These are phyloP conservation scores for Ceratocystis ficicola DNA, from an alignment of 2,329 filamentous ascomycete genomes.

Conservation along the genomic window DNA sequence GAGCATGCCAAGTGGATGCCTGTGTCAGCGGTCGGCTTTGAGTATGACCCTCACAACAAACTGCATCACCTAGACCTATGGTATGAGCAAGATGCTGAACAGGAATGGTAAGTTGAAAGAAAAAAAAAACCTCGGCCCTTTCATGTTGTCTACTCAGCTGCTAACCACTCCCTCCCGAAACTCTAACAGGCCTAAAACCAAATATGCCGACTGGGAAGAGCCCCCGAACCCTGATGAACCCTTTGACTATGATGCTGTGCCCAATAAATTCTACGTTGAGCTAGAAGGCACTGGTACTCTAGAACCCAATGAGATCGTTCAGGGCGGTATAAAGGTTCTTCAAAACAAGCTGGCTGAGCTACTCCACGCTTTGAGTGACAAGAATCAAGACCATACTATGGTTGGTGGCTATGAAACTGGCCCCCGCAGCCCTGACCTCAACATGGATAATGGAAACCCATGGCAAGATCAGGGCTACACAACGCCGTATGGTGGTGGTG, in stretches of 20 bases:
- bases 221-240: constrained; percentile 67
- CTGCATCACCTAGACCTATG: constrained; percentile 83
- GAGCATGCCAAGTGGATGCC: constrained; percentile 98
- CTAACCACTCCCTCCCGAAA: constrained; percentile 27
- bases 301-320: constrained; percentile 78
- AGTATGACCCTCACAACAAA: constrained; percentile 97
- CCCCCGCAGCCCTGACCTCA: constrained; percentile 53
- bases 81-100: constrained; percentile 70
- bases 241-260: constrained; percentile 83
- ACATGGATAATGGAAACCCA: constrained; percentile 44
- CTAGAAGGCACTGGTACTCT: constrained; percentile 81
- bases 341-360: constrained; percentile 82
- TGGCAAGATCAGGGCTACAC: constrained; percentile 56
- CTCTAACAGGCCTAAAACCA: constrained; percentile 57
- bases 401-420: constrained; percentile 45
- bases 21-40: constrained; percentile 82
- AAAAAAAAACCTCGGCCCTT: not conserved
- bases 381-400: constrained; percentile 34
- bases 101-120: constrained; percentile 61
- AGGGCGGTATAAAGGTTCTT: constrained; percentile 75
- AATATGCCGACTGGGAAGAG: constrained; percentile 69
- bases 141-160: not conserved
- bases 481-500: constrained; percentile 50
- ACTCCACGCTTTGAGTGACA: constrained; percentile 49
- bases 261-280: constrained; percentile 80